These are phyloP conservation scores for Acer saccharum DNA, from an alignment of 345 rosid genomes.

Conservation along the genomic window DNA sequence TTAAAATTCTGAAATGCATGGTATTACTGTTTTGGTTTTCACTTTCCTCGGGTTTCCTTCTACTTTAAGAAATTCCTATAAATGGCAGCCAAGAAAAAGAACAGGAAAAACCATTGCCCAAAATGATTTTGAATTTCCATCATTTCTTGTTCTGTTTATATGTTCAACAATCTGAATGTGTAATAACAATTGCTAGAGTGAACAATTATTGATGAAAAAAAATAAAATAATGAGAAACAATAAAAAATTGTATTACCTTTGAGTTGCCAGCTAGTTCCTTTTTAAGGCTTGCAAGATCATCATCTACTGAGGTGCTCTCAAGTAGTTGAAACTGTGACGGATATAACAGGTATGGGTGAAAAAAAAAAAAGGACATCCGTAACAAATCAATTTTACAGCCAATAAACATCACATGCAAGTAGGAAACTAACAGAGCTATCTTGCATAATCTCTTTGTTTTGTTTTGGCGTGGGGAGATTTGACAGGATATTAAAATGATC, in stretches of 20 bases:
- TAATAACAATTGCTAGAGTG: not conserved
- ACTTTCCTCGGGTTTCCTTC: not conserved
- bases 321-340: conserved; percentile 65
- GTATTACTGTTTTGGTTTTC: not conserved
- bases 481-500: not conserved
- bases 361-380: not conserved
- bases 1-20: not conserved
- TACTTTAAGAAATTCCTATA: not conserved
- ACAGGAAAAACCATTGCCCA: not conserved
- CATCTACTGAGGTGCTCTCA: conserved; percentile 69
- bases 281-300: conserved; percentile 69
- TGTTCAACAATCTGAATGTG: not conserved
- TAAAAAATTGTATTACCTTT: conserved; percentile 38
- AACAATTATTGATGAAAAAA: not conserved
- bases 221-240: not conserved
- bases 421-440: not conserved
- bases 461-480: not conserved
- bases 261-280: conserved; percentile 60
- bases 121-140: not conserved
- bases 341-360: not conserved
- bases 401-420: conserved; percentile 3
- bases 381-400: not conserved
- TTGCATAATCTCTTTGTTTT: not conserved
- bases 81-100: not conserved
- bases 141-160: not conserved